Conservation (phyloP, 148 eudicot genomes). For the Rhododendron vialii region DNA sequence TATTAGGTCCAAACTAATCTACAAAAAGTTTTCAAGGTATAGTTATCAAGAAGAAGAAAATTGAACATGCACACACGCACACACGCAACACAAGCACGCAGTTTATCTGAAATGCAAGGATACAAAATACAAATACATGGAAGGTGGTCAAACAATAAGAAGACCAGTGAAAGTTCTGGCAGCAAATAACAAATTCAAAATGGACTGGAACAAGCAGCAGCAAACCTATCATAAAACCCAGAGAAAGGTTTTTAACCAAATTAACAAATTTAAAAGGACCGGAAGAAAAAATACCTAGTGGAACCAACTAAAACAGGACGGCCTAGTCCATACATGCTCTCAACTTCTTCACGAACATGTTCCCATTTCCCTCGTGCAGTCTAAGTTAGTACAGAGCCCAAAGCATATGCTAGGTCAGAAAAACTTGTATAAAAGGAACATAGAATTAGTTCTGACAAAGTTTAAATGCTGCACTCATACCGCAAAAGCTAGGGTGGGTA, state of each 20-base stretch:
- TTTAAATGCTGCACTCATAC: conserved; percentile 34
- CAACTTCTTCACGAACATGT: conserved; percentile 75
- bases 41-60: neutral
- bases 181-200: neutral
- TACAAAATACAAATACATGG: neutral
- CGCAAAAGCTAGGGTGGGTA: conserved; percentile 93
- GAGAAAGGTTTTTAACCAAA: neutral
- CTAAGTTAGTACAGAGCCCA: conserved; percentile 31
- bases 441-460: neutral
- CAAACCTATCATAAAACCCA: neutral
- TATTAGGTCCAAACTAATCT: neutral
- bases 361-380: conserved; percentile 93
- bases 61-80: neutral
- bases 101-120: neutral
- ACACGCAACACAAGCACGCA: neutral
- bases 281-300: conserved; percentile 59
- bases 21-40: neutral
- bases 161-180: neutral
- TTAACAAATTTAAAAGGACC: conserved; percentile 3
- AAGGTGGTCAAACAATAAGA: neutral
- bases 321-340: conserved; percentile 71
- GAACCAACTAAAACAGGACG: conserved; percentile 97
- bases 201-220: neutral
- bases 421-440: neutral
- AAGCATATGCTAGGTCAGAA: conserved; percentile 15